Conservation (phyloP, 2,329 filamentous ascomycete genomes). For the Bipolaris gigantea region DNA sequence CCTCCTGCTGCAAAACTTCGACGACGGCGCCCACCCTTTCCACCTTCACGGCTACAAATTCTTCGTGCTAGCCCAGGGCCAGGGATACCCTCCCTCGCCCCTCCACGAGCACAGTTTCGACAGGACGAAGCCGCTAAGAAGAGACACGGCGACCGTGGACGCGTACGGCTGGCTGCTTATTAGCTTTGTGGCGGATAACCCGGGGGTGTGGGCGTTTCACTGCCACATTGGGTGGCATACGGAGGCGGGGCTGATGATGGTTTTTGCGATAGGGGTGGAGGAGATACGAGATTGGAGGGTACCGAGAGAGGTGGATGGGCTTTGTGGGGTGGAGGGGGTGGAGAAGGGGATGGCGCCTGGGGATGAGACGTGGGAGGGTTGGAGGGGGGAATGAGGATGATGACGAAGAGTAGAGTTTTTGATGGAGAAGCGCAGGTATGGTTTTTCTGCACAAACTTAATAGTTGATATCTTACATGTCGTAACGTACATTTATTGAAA, state of each 20-base stretch:
- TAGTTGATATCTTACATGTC: background rate
- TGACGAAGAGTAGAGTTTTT: background rate
- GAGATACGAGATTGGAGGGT: constrained; percentile 48
- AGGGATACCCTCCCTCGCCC: constrained; percentile 52
- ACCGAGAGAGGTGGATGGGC: constrained; percentile 49
- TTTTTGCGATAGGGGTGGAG: constrained; percentile 57
- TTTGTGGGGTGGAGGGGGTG: constrained; percentile 53
- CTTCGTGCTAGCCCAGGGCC: constrained; percentile 5
- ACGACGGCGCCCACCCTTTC: constrained; percentile 39
- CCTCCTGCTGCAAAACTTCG: constrained; percentile 42
- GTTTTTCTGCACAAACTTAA: background rate
- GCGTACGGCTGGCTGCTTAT: constrained; percentile 70
- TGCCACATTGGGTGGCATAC: constrained; percentile 72
- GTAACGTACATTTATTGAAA: constrained; percentile 2
- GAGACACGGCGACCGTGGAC: constrained; percentile 68
- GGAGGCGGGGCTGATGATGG: constrained; percentile 53
- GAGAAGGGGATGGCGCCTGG: constrained; percentile 51
- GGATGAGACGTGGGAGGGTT: constrained; percentile 53
- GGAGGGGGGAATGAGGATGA: constrained; percentile 10
- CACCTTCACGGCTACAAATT: constrained; percentile 49
- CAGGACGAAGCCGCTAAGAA: constrained; percentile 54
- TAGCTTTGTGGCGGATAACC: constrained; percentile 62
- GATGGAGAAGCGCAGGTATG: too few relatives aligned
- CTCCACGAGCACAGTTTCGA: constrained; percentile 35
- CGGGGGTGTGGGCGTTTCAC: constrained; percentile 65